phyloP scores from a whole-genome alignment of 352 stramenopile species.

The Globisporangium nunn region DNA sequence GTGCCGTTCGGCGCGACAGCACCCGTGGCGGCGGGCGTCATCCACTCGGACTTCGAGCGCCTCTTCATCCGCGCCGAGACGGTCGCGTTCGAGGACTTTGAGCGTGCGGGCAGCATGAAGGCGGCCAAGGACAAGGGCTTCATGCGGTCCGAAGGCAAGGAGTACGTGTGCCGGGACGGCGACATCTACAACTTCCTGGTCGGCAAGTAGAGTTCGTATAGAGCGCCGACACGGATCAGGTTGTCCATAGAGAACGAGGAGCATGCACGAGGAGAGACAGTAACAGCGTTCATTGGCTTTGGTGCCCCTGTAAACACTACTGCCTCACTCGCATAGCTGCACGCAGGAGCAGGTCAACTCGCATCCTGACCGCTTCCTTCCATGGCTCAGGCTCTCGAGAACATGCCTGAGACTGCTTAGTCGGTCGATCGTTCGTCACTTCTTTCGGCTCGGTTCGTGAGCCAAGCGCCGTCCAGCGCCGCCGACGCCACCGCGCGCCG shows the following conservation, averaged over 20 bases:
- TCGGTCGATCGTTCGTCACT: not conserved
- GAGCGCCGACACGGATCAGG: not conserved
- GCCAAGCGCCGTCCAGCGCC: not conserved
- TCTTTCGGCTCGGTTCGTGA: not conserved
- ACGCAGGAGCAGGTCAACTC: too few relatives aligned
- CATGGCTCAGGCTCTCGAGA: too few relatives aligned
- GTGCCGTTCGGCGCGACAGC: conserved; percentile 70
- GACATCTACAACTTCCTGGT: conserved; percentile 98
- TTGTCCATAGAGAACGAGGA: not conserved
- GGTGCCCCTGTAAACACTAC: not conserved
- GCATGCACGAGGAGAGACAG: not conserved
- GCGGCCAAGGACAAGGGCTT: conserved; percentile 92
- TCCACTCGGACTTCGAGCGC: conserved; percentile 87
- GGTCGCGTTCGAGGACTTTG: conserved; percentile 94
- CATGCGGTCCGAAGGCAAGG: conserved; percentile 94
- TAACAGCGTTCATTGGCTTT: not conserved
- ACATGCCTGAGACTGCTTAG: too few relatives aligned
- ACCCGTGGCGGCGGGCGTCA: conserved; percentile 63
- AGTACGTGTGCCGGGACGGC: conserved; percentile 97
- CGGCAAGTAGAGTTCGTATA: conserved; percentile 32
- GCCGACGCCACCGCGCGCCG: not conserved
- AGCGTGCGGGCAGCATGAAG: conserved; percentile 90
- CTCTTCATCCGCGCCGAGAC: conserved; percentile 91
- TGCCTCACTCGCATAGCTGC: not conserved
- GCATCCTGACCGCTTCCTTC: too few relatives aligned